These are phyloP conservation scores for Biscutella auriculata DNA, from an alignment of 441 rosid genomes.

Conservation along the genomic window DNA sequence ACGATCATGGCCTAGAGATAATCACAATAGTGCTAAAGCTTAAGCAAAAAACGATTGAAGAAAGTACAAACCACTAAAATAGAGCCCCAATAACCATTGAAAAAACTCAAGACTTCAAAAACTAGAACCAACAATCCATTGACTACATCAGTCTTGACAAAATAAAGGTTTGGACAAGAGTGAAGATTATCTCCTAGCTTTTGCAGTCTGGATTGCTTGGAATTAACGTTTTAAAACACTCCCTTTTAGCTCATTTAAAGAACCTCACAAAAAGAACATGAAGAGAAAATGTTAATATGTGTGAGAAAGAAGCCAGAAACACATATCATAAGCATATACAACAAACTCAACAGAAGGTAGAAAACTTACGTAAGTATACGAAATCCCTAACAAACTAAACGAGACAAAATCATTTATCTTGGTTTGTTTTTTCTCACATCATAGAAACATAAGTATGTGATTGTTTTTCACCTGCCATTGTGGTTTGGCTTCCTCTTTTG, in stretches of 20 bases:
- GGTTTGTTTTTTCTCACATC: too few relatives aligned
- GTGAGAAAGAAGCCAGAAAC: constrained; percentile 28
- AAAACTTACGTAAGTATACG: constrained; percentile 26
- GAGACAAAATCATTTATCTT: too few relatives aligned
- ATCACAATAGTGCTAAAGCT: constrained; percentile 11
- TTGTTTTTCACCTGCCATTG: too few relatives aligned
- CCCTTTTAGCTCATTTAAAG: constrained; percentile 18
- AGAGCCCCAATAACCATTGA: background rate
- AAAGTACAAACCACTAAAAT: background rate
- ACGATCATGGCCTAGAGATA: constrained; percentile 40
- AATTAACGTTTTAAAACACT: constrained; percentile 19
- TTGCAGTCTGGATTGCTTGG: constrained; percentile 72
- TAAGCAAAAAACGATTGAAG: background rate
- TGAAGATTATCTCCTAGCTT: constrained; percentile 47
- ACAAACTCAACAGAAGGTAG: constrained; percentile 24
- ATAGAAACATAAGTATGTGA: too few relatives aligned
- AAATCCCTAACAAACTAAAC: constrained; percentile 42
- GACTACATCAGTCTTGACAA: constrained; percentile 10
- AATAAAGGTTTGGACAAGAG: constrained; percentile 2
- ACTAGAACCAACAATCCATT: constrained; percentile 1
- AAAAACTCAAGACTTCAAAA: constrained; percentile 5
- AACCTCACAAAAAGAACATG: constrained; percentile 53
- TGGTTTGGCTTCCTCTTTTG: too few relatives aligned
- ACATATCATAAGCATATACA: constrained; percentile 24
- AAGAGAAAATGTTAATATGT: constrained; percentile 23